Evolutionary conservation across 805 yeast genomes (phyloP).

Genomic region (Peterozyma xylosa): DNA sequence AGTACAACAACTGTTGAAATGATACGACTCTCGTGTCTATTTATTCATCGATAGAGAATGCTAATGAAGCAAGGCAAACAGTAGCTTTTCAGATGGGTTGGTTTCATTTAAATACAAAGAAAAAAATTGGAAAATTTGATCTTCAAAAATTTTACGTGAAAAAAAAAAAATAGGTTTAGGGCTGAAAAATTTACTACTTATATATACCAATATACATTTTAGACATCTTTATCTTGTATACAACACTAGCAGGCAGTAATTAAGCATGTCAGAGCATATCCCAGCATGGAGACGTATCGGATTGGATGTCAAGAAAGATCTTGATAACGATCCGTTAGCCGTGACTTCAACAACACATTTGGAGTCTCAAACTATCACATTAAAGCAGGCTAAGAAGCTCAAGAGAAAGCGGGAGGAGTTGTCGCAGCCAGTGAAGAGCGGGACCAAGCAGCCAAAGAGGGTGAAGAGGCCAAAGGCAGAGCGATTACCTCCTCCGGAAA

Average conservation of each 20-base stretch:
- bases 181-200: neutral
- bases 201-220: neutral
- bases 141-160: neutral
- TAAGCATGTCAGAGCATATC: constrained; percentile 18
- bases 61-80: too few species aligned
- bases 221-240: neutral
- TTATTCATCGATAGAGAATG: neutral
- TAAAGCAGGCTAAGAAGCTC: constrained; percentile 33
- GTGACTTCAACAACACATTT: constrained; percentile 31
- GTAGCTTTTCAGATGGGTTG: too few species aligned
- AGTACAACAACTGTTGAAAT: too few species aligned
- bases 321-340: constrained; percentile 37
- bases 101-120: neutral
- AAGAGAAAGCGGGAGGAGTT: constrained; percentile 21
- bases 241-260: neutral
- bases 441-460: constrained; percentile 58
- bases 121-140: neutral
- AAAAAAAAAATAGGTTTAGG: neutral
- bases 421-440: constrained; percentile 8
- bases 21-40: neutral
- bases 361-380: constrained; percentile 31
- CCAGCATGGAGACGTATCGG: constrained; percentile 88
- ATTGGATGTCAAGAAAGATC: constrained; percentile 45
- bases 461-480: constrained; percentile 61
- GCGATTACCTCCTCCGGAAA: constrained; percentile 66